phyloP scores from a whole-genome alignment of 2,329 filamentous ascomycete genomes.

The Fonsecaea pedrosoi region DNA sequence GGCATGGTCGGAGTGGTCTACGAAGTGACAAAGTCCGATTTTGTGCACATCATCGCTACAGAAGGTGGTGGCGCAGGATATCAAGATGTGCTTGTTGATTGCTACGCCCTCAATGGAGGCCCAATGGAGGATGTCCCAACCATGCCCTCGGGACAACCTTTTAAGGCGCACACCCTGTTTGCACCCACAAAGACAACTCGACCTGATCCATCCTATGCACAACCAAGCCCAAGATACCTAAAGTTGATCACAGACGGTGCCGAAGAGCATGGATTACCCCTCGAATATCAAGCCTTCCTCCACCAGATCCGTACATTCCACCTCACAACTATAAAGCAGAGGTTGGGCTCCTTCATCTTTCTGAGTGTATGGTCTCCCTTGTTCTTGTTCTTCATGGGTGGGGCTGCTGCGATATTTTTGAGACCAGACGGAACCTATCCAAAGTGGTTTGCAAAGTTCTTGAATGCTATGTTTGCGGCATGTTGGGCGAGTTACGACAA shows the following conservation, averaged over 20 bases:
- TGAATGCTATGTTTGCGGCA: slow-evolving; percentile 60
- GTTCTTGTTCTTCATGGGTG: slow-evolving; percentile 61
- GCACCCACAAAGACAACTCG: slow-evolving; percentile 64
- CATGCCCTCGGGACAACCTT: slow-evolving; percentile 61
- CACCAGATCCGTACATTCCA: slow-evolving; percentile 72
- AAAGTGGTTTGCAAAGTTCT: slow-evolving; percentile 65
- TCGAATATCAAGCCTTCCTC: slow-evolving; percentile 78
- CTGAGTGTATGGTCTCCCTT: slow-evolving; percentile 65
- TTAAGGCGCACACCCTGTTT: slow-evolving; percentile 85
- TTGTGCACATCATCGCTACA: slow-evolving; percentile 82
- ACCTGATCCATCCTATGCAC: slow-evolving; percentile 71
- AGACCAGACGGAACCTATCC: slow-evolving; percentile 73
- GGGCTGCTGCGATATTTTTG: slow-evolving; percentile 55
- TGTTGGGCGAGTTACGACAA: slow-evolving; percentile 71
- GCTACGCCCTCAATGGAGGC: slow-evolving; percentile 69
- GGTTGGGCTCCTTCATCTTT: slow-evolving; percentile 69
- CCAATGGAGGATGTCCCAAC: slow-evolving; percentile 66
- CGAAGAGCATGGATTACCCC: slow-evolving; percentile 77
- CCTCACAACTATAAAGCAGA: slow-evolving; percentile 71
- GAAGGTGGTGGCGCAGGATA: slow-evolving; percentile 90
- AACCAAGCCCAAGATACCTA: slow-evolving; percentile 83
- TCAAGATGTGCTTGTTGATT: slow-evolving; percentile 79
- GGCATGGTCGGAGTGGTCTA: slow-evolving; percentile 93
- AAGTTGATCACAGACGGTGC: slow-evolving; percentile 80
- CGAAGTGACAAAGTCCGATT: slow-evolving; percentile 85